Evolutionary conservation across 495 filamentous ascomycete species (phyloP).

Genomic region (Podospora pseudoanserina): DNA sequence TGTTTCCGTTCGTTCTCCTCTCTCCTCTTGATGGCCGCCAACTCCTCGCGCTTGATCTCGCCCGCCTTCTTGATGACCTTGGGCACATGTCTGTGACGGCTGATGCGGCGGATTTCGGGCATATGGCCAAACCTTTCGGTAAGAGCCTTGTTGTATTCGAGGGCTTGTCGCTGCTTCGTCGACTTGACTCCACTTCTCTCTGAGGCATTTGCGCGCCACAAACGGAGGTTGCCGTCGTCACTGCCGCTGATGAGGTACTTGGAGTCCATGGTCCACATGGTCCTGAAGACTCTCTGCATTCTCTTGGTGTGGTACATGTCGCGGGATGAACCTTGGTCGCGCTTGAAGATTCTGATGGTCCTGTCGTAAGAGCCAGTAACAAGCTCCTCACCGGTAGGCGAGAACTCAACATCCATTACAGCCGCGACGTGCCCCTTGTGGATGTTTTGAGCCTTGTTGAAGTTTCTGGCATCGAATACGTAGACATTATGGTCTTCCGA

Average conservation of each 20-base stretch:
- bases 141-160: conserved; percentile 90
- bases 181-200: conserved; percentile 81
- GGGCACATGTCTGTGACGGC: conserved; percentile 84
- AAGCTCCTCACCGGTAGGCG: conserved; percentile 89
- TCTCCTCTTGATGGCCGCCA: conserved; percentile 78
- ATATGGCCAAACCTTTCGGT: conserved; percentile 85
- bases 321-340: conserved; percentile 74
- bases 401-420: conserved; percentile 95
- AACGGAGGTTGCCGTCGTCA: conserved; percentile 89
- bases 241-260: conserved; percentile 81
- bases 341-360: conserved; percentile 66
- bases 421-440: conserved; percentile 93
- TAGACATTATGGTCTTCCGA: conserved; percentile 52
- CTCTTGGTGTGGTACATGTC: conserved; percentile 97
- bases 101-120: conserved; percentile 91
- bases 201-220: conserved; percentile 90
- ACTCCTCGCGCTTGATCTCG: conserved; percentile 92
- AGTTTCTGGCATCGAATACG: conserved; percentile 35
- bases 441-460: conserved; percentile 67
- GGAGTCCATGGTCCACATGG: conserved; percentile 79
- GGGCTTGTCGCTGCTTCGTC: conserved; percentile 71
- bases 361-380: conserved; percentile 75
- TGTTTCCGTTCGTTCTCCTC: conserved; percentile 95
- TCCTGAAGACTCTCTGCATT: conserved; percentile 85
- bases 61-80: conserved; percentile 95